Evolutionary conservation across 2,329 filamentous ascomycete genomes (phyloP).

Genomic region (Colletotrichum sp.): DNA sequence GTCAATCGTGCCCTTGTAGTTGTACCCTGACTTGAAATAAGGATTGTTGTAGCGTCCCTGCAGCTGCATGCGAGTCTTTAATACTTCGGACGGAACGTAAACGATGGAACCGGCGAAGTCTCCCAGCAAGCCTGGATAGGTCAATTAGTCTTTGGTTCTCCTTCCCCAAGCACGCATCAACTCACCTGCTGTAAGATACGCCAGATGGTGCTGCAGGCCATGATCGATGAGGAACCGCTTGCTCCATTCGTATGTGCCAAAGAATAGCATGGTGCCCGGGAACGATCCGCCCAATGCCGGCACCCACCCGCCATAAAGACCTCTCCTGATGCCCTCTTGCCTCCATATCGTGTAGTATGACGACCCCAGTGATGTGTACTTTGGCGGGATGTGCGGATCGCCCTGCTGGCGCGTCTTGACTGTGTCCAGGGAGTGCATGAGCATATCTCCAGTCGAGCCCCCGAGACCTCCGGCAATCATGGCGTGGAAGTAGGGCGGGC

Average conservation of each 20-base stretch:
- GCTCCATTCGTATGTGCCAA: constrained; percentile 94
- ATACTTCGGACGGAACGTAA: constrained; percentile 95
- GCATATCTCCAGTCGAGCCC: constrained; percentile 91
- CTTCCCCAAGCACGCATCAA: background rate
- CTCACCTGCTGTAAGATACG: constrained; percentile 84
- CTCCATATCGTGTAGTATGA: constrained; percentile 93
- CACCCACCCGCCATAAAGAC: constrained; percentile 91
- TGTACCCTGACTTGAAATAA: constrained; percentile 92
- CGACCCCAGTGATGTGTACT: constrained; percentile 87
- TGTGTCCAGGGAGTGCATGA: constrained; percentile 99
- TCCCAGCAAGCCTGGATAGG: constrained; percentile 76
- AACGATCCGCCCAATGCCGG: constrained; percentile 93
- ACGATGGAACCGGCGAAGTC: constrained; percentile 91
- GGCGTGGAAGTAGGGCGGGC: constrained; percentile 57
- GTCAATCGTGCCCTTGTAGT: constrained; percentile 86
- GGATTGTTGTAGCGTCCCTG: constrained; percentile 97
- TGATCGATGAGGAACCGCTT: constrained; percentile 87
- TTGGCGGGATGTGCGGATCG: constrained; percentile 90
- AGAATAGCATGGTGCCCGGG: constrained; percentile 92
- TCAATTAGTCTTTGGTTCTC: background rate
- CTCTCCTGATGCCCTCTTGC: constrained; percentile 86
- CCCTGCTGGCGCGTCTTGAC: constrained; percentile 98
- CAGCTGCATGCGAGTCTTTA: constrained; percentile 95
- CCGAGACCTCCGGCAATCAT: constrained; percentile 96
- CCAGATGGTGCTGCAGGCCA: constrained; percentile 80